These are phyloP conservation scores for Fusarium cicatricum DNA, from an alignment of 2,329 filamentous ascomycete species.

Conservation along the genomic window DNA sequence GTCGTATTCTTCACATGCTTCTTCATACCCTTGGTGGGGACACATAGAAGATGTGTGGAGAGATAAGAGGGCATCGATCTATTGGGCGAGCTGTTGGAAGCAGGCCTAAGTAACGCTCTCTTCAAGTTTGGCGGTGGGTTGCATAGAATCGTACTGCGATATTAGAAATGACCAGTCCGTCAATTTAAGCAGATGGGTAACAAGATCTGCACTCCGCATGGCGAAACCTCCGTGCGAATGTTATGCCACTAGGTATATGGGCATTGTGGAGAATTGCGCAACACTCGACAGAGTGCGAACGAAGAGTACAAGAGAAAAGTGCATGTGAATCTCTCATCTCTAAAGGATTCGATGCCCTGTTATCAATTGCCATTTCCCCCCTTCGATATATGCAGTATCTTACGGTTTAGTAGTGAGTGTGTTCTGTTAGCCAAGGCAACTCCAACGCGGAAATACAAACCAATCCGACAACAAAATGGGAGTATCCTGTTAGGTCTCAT, in stretches of 20 bases:
- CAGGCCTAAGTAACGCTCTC: conserved; percentile 25
- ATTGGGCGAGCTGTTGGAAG: conserved; percentile 28
- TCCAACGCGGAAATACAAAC: too few relatives aligned
- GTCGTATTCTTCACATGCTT: conserved; percentile 12
- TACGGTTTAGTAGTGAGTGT: neutral
- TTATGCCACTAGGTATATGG: conserved; percentile 5
- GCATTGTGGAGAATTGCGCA: neutral
- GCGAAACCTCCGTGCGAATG: conserved; percentile 3
- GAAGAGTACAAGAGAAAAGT: too few relatives aligned
- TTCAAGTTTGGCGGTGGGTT: conserved; percentile 23
- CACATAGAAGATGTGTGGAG: neutral
- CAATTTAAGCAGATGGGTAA: neutral
- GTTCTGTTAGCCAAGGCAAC: neutral
- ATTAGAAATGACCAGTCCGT: conserved; percentile 13
- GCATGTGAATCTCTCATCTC: too few relatives aligned
- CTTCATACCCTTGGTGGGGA: neutral
- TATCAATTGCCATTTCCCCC: too few relatives aligned
- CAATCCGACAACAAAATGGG: neutral
- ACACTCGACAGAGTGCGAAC: neutral
- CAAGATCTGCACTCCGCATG: conserved; percentile 7
- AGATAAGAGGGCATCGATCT: conserved; percentile 32
- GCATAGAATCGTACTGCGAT: conserved; percentile 4
- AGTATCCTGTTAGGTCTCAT: conserved; percentile 5
- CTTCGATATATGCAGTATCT: too few relatives aligned
- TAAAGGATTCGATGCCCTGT: too few relatives aligned